These are phyloP conservation scores for Moringa oleifera DNA, from an alignment of 345 rosid species.

Conservation along the genomic window DNA sequence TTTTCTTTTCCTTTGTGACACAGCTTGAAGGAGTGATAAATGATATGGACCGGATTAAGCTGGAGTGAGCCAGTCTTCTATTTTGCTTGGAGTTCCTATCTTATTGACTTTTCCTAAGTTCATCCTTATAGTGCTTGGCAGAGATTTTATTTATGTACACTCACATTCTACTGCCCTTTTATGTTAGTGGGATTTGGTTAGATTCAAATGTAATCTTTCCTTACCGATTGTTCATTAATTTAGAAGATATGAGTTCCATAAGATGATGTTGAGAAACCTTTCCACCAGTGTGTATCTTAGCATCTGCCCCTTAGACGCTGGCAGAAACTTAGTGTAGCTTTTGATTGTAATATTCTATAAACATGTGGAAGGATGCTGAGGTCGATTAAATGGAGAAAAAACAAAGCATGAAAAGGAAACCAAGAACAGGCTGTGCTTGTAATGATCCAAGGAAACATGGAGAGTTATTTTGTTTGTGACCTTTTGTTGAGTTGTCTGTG, in stretches of 20 bases:
- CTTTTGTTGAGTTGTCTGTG: too few species aligned
- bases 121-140: background rate
- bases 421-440: too few species aligned
- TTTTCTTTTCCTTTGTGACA: background rate
- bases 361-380: too few species aligned
- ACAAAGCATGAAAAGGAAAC: too few species aligned
- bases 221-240: background rate
- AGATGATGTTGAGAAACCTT: background rate
- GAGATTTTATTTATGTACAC: constrained; percentile 5
- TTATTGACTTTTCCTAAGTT: background rate
- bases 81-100: background rate
- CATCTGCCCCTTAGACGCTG: too few species aligned
- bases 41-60: constrained; percentile 71
- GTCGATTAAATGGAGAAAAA: too few species aligned
- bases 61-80: constrained; percentile 38
- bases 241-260: background rate
- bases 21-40: constrained; percentile 91
- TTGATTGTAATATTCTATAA: too few species aligned
- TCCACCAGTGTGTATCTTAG: too few species aligned
- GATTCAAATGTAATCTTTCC: background rate
- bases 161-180: background rate
- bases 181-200: background rate
- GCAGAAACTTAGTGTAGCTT: too few species aligned
- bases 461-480: too few species aligned
- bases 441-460: too few species aligned